These are phyloP conservation scores for Leptographium galeiforme DNA, from an alignment of 2,329 filamentous ascomycete species.

Conservation along the genomic window DNA sequence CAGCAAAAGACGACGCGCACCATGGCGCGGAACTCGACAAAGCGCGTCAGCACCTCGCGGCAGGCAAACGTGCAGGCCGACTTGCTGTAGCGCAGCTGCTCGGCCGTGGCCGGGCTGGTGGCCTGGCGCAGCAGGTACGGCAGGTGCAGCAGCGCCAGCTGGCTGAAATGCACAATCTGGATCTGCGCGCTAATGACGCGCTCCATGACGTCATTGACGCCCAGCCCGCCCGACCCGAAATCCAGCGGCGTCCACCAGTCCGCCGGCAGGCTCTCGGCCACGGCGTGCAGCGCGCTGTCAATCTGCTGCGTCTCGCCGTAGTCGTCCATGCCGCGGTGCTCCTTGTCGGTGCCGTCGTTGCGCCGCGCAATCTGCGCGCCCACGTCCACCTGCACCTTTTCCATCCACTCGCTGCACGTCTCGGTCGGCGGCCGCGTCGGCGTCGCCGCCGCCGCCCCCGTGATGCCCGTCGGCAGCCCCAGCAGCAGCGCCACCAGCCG, in stretches of 20 bases:
- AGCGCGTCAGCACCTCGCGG: constrained; percentile 26
- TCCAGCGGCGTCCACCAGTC: constrained; percentile 23
- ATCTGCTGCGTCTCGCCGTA: constrained; percentile 18
- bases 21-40: constrained; percentile 21
- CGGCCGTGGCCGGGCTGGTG: not conserved
- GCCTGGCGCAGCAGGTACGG: constrained; percentile 1
- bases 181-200: constrained; percentile 5
- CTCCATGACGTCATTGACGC: constrained; percentile 1
- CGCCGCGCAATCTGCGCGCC: constrained; percentile 24
- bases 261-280: constrained; percentile 22
- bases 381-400: constrained; percentile 20
- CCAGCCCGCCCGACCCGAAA: not conserved
- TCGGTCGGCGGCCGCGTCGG: not conserved
- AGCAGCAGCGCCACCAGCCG: constrained; percentile 33
- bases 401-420: constrained; percentile 14
- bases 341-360: constrained; percentile 3
- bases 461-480: constrained; percentile 14
- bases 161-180: constrained; percentile 27
- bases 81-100: constrained; percentile 19
- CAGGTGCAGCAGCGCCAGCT: constrained; percentile 26
- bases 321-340: constrained; percentile 12
- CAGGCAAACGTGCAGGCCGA: constrained; percentile 25
- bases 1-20: constrained; percentile 21
- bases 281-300: constrained; percentile 23
- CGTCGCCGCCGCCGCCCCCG: not conserved